Conservation (phyloP, 331 rosid species). For the Saraca asoca region DNA sequence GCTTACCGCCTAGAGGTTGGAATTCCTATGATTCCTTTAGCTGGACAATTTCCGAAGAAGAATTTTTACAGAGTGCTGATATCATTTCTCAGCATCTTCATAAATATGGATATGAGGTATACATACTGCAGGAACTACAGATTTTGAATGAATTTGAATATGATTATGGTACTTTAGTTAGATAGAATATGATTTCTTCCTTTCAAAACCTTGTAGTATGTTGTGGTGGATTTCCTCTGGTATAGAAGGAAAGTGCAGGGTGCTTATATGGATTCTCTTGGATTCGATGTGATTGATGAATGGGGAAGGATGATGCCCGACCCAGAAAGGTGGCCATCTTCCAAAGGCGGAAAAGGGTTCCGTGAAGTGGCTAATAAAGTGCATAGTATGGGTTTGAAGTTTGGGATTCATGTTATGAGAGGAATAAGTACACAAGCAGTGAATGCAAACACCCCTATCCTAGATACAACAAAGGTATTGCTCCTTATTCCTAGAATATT, state of each 20-base stretch:
- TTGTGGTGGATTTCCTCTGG: constrained; percentile 96
- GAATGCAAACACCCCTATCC: constrained; percentile 82
- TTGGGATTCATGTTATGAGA: constrained; percentile 97
- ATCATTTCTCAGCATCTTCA: constrained; percentile 53
- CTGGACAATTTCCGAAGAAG: constrained; percentile 88
- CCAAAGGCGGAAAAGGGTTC: constrained; percentile 76
- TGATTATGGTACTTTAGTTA: constrained; percentile 26
- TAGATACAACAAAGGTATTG: constrained; percentile 69
- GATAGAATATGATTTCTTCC: constrained; percentile 24
- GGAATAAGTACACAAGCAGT: constrained; percentile 98
- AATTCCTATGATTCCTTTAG: constrained; percentile 87
- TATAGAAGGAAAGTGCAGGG: constrained; percentile 80
- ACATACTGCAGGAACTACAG: constrained; percentile 9
- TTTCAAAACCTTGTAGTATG: constrained; percentile 60
- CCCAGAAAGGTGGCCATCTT: constrained; percentile 94
- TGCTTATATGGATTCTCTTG: constrained; percentile 73
- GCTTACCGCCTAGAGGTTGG: constrained; percentile 95
- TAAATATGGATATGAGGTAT: constrained; percentile 82
- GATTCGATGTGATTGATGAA: constrained; percentile 85
- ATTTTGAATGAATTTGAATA: constrained; percentile 27
- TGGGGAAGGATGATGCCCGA: constrained; percentile 96
- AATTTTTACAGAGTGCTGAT: constrained; percentile 66
- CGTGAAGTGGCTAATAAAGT: constrained; percentile 68
- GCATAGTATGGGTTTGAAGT: constrained; percentile 85
- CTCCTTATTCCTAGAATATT: constrained; percentile 8